These are phyloP conservation scores for Alternaria postmessia DNA, from an alignment of 2,329 filamentous ascomycete species.

Conservation along the genomic window DNA sequence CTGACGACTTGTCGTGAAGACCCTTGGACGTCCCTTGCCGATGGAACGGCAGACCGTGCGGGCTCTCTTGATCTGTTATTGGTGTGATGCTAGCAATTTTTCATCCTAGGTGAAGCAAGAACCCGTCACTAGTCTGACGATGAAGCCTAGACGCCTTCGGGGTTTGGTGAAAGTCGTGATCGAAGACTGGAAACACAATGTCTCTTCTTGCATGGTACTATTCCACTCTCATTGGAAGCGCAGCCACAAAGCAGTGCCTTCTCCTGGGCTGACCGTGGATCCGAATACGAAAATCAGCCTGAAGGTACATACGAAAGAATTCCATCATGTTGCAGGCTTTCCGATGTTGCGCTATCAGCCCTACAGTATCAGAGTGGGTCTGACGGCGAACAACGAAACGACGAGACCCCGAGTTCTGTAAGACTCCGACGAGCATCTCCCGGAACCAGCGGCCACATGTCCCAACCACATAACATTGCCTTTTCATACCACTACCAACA, in stretches of 20 bases:
- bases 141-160: neutral
- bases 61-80: neutral
- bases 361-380: conserved; percentile 15
- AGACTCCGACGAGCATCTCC: conserved; percentile 26
- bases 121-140: neutral
- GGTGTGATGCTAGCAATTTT: neutral
- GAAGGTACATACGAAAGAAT: neutral
- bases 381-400: conserved; percentile 6
- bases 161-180: neutral
- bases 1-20: neutral
- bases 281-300: neutral
- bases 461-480: neutral
- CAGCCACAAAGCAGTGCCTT: neutral
- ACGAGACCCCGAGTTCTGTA: neutral
- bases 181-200: neutral
- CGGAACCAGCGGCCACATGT: conserved; percentile 12
- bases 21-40: neutral
- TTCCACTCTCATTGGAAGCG: neutral
- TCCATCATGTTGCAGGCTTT: neutral
- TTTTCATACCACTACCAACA: neutral
- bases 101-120: neutral
- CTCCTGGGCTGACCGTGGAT: neutral
- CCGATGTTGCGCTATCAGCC: conserved; percentile 5
- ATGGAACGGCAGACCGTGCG: neutral
- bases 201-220: neutral